Evolutionary conservation across 768 basidiomycete species (phyloP), one percentile per base, ranked within the genome.

Genomic region (Auricularia cornea): DNA sequence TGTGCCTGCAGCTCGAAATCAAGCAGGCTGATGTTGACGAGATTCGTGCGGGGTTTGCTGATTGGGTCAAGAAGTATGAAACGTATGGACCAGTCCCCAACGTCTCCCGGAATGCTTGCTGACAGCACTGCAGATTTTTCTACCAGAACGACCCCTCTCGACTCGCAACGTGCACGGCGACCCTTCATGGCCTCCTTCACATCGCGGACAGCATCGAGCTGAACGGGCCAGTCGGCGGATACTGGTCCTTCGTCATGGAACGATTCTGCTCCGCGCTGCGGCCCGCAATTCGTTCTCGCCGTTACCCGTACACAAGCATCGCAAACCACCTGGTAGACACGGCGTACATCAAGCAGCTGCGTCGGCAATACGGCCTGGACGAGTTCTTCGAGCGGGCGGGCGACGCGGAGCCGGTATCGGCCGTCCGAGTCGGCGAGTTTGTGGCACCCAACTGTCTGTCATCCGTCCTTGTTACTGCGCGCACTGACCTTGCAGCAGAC

Each of bases 241-340:
- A 60, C 5, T 74, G 73, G 73, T 71, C 72, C 40, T 74, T 73
- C 59, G 68, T 69, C 3, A 74, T 73, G 68, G 72, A 74, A 60
- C 70, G 68, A 0, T 70, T 64, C 44, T 73, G 73, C 35, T 35
- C 35, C 1, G 11, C 28, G 3, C 44, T 73, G 1, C 64, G 66
- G 26, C 69, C 65, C 1, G 63, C 65, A 11, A 67, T 73, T 23
- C 48, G 61, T 18, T 72, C 64, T 38, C 67, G 68, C 1, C 65
- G 65, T 2, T 67, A 61, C 33, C 69, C 69, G 6, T 69, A 59
- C n/a, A 59, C 66, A 1, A 68, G 65, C 62, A 63, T 72, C 29
- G 63, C 68, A 40, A 44, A 31, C 0, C 60, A 63, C 44, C 57
- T 72, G 3, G 32, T 67, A 4, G 63, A 62, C 11, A 31, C 3